These are phyloP conservation scores for Spathaspora sp. DNA, from an alignment of 805 yeast genomes.

Conservation along the genomic window DNA sequence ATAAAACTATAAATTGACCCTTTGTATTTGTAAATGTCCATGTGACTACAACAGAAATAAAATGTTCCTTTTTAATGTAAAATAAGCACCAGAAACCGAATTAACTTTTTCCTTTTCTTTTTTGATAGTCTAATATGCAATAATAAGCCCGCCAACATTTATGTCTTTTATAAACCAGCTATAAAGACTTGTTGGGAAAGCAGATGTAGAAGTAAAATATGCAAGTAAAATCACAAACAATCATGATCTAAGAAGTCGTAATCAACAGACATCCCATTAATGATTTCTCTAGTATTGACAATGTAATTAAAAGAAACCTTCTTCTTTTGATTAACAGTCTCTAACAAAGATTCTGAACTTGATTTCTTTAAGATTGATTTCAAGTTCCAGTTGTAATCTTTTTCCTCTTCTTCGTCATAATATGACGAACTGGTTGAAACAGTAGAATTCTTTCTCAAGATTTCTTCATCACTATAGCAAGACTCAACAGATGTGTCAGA, in stretches of 20 bases:
- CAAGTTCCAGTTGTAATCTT: conserved; percentile 5
- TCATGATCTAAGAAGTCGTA: conserved; percentile 39
- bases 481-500: conserved; percentile 7
- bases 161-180: conserved; percentile 4
- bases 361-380: conserved; percentile 6
- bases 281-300: conserved; percentile 42
- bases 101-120: not conserved
- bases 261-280: conserved; percentile 42
- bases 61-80: not conserved
- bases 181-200: not conserved
- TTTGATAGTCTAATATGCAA: not conserved
- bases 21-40: not conserved
- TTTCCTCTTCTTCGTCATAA: conserved; percentile 5
- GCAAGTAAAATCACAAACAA: conserved; percentile 18
- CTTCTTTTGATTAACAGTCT: conserved; percentile 9
- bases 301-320: conserved; percentile 41
- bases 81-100: not conserved
- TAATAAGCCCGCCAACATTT: not conserved
- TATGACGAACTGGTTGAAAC: conserved; percentile 5
- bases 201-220: not conserved
- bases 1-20: not conserved
- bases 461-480: conserved; percentile 4
- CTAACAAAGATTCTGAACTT: not conserved
- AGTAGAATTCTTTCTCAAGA: conserved; percentile 5
- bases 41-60: not conserved